Base-by-base conservation (phyloP, 305 asterid genomes). In the Fraxinus paxiana region DNA sequence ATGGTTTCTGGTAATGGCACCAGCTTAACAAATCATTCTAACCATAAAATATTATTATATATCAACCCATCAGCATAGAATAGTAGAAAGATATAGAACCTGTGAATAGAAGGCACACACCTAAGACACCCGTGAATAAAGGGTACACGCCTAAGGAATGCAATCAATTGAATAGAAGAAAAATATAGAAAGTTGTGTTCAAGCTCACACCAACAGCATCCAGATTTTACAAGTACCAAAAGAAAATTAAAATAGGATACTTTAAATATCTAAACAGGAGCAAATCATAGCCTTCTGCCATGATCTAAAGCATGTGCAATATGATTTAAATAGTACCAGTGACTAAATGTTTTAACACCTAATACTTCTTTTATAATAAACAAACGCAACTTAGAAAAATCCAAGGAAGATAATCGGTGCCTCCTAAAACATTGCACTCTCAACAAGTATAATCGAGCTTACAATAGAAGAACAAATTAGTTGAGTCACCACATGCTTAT, bases 401-500 rank as follows among this genome's bases (percentile, higher is more conserved):
- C 15, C 72, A 69, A 74, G 84, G 54, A 77, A 13, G 59, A 80
- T 10, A 59, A 76, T 56, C 65, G 20, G 37, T 37, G 37, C 18
- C 35, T 38, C 26, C 26, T 51, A 41, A 22, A 33, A 56, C 73
- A n/a, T 46, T 74, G 63, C 84, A 79, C 37, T 72, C 70, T 54
- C 72, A 74, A 73, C 22, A 35, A 72, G 43, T 61, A 76, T 7
- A 79, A 77, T 35, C 61, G 54, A 84, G 79, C 82, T 67, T 18
- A 28, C 9, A 82, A 79, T 72, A 73, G 38, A 17, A 18, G 67
- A 78, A 41, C 30, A 73, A 63, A 22, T 59, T n/a, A 37, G 74
- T 24, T 67, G 59, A 59, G 63, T 17, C 24, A 73, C 59, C 48
- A 26, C 48, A 41, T 33, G 34, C 59, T 59, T 70, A 13, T 33